Percentiles rank a stretch among this genome's conserved stretches.
phyloP scores from a whole-genome alignment of 306 rosid species.

The Quercus robur region DNA sequence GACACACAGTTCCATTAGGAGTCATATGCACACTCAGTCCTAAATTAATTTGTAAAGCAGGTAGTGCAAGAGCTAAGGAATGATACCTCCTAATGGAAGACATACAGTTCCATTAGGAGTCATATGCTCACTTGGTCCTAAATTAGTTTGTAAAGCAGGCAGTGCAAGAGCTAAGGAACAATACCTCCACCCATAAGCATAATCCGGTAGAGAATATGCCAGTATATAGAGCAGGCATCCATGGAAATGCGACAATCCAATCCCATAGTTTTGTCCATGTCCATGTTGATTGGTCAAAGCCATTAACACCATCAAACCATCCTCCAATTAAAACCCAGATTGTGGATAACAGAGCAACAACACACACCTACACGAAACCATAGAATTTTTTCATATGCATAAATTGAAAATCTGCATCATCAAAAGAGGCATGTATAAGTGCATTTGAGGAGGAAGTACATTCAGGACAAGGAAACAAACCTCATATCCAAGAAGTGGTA shows the following conservation, averaged over 20 bases:
- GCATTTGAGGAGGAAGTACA: not conserved
- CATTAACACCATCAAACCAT: slow-evolving; percentile 30
- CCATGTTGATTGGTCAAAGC: slow-evolving; percentile 43
- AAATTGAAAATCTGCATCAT: slow-evolving; percentile 1
- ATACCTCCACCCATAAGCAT: slow-evolving; percentile 83
- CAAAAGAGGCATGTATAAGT: not conserved
- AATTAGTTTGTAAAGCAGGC: not conserved
- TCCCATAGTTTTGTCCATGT: slow-evolving; percentile 43
- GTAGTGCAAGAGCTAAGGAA: not conserved
- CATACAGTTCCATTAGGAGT: not conserved
- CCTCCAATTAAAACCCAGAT: slow-evolving; percentile 56
- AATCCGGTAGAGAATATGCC: slow-evolving; percentile 72
- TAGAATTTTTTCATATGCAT: slow-evolving; percentile 9
- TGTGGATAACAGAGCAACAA: slow-evolving; percentile 55
- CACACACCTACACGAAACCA: slow-evolving; percentile 43
- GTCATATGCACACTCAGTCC: not conserved
- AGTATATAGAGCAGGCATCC: slow-evolving; percentile 76
- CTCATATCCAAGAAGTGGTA: slow-evolving; percentile 72
- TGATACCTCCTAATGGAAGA: slow-evolving; percentile 40
- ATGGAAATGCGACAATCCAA: slow-evolving; percentile 60
- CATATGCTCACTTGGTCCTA: not conserved
- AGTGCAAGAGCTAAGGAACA: not conserved
- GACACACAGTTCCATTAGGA: not conserved
- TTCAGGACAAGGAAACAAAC: slow-evolving; percentile 26
- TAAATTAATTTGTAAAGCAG: not conserved